Evolutionary conservation across 164 flowering plant genomes (phyloP), one percentile per base, ranked within the genome.

Genomic region (Buxus sempervirens): DNA sequence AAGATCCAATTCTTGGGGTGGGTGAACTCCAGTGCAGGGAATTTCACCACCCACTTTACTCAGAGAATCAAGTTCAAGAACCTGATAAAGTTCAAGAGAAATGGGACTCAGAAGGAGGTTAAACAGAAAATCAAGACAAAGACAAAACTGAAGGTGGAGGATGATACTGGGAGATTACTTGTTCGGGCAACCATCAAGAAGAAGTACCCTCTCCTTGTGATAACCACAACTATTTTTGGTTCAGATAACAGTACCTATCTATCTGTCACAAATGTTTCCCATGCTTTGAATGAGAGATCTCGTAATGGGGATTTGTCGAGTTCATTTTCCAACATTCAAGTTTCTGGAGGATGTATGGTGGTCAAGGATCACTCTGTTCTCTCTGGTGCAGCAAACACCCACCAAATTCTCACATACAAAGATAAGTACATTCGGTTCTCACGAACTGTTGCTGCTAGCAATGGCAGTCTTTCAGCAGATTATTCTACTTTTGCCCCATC

Each of bases 281-380:
- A 85, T 64, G 73, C 70, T 0, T 24, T 77, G 61, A 59, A 69
- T 27, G 88, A 84, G 76, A 76, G 58, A 28, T 62, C 23, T 51
- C 14, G 54, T 3, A 23, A 18, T 16, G 81, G 77, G 19, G 51
- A 60, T 0, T 26, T 23, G 14, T 42, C 45, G 13, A 77, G 70
- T 56, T 20, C 38, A 3, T 21, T 82, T 36, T 8, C 56, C 0
- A 88, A 90, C 73, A 76, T 20, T 13, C 97, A 93, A 80, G 72
- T 64, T 12, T 81, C 83, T 0, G 63, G 56, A 0, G 96, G 97
- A 18, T 87, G 91, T 91, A 88, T 90, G 91, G 54, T 73, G 70
- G 88, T 89, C n/a, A 75, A 77, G 72, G 96, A 79, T 76, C 88
- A 86, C 41, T 72, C 80, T 20, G 96, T 93, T 59, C 72, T 86